A percentile compares a stretch with the other conserved stretches of the same genome.
phyloP scores from a whole-genome alignment of 768 basidiomycete species.

The Steccherinum ochraceum region DNA sequence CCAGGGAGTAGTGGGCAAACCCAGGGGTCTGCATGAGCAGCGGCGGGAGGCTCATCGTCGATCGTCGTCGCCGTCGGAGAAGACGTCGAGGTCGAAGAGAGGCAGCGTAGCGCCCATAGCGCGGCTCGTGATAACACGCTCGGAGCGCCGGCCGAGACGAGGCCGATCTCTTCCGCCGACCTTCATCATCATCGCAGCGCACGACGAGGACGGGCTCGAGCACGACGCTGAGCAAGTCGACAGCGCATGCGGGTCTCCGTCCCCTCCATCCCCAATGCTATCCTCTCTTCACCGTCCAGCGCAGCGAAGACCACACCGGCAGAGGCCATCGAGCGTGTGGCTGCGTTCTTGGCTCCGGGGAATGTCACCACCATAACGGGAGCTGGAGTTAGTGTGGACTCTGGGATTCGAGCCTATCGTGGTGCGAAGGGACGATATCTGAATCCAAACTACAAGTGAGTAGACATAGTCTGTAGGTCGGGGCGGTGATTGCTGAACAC shows the following conservation, averaged over 20 bases:
- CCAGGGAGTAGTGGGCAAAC: slow-evolving; percentile 75
- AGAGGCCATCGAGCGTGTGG: slow-evolving; percentile 55
- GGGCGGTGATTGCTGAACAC: not conserved
- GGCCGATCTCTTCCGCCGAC: no score
- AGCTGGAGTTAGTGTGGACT: slow-evolving; percentile 93
- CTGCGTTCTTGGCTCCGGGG: slow-evolving; percentile 62
- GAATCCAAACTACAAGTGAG: slow-evolving; percentile 86
- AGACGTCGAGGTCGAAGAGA: no score
- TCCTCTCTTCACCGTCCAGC: slow-evolving; percentile 37
- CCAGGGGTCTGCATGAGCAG: slow-evolving; percentile 65
- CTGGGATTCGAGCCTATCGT: slow-evolving; percentile 91
- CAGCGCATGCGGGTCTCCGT: slow-evolving; percentile 82
- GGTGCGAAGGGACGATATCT: slow-evolving; percentile 81
- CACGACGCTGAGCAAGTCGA: no score
- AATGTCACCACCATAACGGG: slow-evolving; percentile 76
- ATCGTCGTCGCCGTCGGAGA: no score
- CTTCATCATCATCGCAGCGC: no score
- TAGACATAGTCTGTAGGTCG: no score
- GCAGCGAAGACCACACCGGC: slow-evolving; percentile 34
- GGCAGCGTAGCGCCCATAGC: no score
- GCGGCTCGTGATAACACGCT: no score
- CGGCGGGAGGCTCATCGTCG: slow-evolving; percentile 38
- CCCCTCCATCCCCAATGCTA: slow-evolving; percentile 61
- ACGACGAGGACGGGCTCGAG: no score
- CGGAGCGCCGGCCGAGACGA: no score